These are phyloP conservation scores for Colletotrichum coccodes DNA, from an alignment of 2,329 filamentous ascomycete species.

Conservation along the genomic window DNA sequence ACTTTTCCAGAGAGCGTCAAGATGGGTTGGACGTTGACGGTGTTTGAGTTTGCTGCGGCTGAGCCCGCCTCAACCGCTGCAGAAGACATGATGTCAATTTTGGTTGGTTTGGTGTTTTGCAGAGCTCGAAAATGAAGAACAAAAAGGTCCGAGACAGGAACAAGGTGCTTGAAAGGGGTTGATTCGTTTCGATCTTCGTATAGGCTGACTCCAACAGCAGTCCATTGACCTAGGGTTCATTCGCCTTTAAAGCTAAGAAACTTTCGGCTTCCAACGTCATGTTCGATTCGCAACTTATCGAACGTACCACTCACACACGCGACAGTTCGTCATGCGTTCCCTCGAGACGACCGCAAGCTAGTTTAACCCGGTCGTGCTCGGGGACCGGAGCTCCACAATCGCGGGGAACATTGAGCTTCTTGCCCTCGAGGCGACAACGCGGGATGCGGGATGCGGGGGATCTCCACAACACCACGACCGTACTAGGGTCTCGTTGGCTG, in stretches of 20 bases:
- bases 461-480: constrained; percentile 3
- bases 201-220: background rate
- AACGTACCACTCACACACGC: background rate
- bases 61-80: background rate
- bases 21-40: constrained; percentile 17
- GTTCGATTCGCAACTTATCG: background rate
- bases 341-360: constrained; percentile 13
- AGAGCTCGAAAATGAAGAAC: background rate
- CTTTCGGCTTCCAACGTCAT: background rate
- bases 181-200: background rate
- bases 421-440: constrained; percentile 26
- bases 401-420: constrained; percentile 9
- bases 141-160: background rate
- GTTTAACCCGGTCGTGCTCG: background rate
- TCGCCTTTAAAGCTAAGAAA: background rate
- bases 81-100: constrained; percentile 1
- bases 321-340: background rate
- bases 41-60: background rate
- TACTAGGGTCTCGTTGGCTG: background rate
- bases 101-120: no score
- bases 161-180: background rate
- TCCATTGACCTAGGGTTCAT: background rate
- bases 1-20: constrained; percentile 48
- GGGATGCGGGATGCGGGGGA: constrained; percentile 24
- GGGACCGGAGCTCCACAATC: background rate